A percentile compares a stretch with the other conserved stretches of the same genome.
These are phyloP conservation scores for Penicillium nucicola DNA, from an alignment of 495 filamentous ascomycete species.

Conservation along the genomic window DNA sequence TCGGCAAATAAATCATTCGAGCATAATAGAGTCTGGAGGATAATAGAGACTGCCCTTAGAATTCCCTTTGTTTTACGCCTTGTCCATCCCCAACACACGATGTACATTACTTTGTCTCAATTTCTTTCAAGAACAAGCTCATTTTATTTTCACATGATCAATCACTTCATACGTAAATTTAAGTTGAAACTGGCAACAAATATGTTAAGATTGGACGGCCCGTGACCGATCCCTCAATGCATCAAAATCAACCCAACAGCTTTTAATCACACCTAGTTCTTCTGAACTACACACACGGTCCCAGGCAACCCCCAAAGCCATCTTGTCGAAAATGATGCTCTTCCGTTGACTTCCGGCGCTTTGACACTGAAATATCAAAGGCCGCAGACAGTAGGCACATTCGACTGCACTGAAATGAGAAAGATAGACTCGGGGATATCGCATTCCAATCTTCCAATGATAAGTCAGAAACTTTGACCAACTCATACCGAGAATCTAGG, in stretches of 20 bases:
- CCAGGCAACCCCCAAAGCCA: constrained; percentile 15
- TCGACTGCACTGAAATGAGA: constrained; percentile 21
- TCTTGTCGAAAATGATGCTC: constrained; percentile 5
- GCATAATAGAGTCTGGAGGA: constrained; percentile 25
- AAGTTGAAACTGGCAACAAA: too few relatives aligned
- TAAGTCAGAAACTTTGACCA: too few relatives aligned
- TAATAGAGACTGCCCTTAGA: constrained; percentile 39
- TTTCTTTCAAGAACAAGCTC: constrained; percentile 31
- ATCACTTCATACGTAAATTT: not conserved
- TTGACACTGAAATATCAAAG: constrained; percentile 9
- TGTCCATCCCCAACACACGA: constrained; percentile 28
- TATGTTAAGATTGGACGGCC: not conserved
- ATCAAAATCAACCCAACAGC: not conserved
- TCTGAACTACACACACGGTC: constrained; percentile 10
- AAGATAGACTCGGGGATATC: too few relatives aligned
- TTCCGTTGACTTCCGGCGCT: constrained; percentile 11
- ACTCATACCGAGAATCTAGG: too few relatives aligned
- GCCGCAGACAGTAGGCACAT: constrained; percentile 13
- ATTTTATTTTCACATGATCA: constrained; percentile 13
- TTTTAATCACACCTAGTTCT: constrained; percentile 11
- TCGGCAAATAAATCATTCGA: constrained; percentile 48
- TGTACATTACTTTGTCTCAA: constrained; percentile 36
- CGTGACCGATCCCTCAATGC: not conserved
- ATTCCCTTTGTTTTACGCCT: constrained; percentile 25
- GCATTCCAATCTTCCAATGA: too few relatives aligned